Percentiles rank a stretch among this genome's conserved stretches.
phyloP scores from a whole-genome alignment of 192 early-diverging fungal species.

The Entophlyctis helioformis region DNA sequence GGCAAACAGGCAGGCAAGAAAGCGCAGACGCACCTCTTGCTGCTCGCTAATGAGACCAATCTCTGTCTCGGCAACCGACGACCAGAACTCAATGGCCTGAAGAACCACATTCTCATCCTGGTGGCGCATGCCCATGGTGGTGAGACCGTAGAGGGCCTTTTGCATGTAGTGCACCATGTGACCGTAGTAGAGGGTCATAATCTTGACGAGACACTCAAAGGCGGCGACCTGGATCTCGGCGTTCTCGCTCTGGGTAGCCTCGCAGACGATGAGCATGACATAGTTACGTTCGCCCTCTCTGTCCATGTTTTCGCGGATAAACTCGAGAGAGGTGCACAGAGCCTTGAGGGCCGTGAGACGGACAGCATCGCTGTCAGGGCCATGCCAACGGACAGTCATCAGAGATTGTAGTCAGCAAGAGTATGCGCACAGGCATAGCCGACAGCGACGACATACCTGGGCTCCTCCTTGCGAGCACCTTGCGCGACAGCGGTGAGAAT shows the following conservation, averaged over 20 bases:
- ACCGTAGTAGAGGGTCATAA: slow-evolving; percentile 94
- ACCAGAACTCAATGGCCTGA: slow-evolving; percentile 99
- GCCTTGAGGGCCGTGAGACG: slow-evolving; percentile 80
- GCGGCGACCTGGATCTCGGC: slow-evolving; percentile 71
- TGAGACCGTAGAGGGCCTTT: slow-evolving; percentile 86
- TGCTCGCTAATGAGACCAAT: slow-evolving; percentile 57
- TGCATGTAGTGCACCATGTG: slow-evolving; percentile 96
- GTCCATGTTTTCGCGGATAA: slow-evolving; percentile 89
- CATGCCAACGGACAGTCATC: neutral
- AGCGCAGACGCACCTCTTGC: slow-evolving; percentile 34
- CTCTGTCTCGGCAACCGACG: slow-evolving; percentile 94
- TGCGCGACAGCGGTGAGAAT: slow-evolving; percentile 92
- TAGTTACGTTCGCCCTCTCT: slow-evolving; percentile 91
- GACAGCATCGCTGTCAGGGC: slow-evolving; percentile 56
- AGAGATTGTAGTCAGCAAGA: neutral
- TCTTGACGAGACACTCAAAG: slow-evolving; percentile 94
- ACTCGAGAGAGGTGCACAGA: slow-evolving; percentile 89
- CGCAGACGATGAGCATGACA: slow-evolving; percentile 98
- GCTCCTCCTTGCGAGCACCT: slow-evolving; percentile 90
- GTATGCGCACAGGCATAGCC: neutral
- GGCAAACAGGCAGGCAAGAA: slow-evolving; percentile 2
- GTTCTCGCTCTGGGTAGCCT: slow-evolving; percentile 66
- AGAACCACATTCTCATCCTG: slow-evolving; percentile 79
- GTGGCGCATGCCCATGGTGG: slow-evolving; percentile 82
- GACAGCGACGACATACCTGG: slow-evolving; percentile 30